A percentile compares a stretch with the other conserved stretches of the same genome.
Conservation (phyloP, 495 filamentous ascomycete genomes). For the Melanomma pulvis-pyrius region DNA sequence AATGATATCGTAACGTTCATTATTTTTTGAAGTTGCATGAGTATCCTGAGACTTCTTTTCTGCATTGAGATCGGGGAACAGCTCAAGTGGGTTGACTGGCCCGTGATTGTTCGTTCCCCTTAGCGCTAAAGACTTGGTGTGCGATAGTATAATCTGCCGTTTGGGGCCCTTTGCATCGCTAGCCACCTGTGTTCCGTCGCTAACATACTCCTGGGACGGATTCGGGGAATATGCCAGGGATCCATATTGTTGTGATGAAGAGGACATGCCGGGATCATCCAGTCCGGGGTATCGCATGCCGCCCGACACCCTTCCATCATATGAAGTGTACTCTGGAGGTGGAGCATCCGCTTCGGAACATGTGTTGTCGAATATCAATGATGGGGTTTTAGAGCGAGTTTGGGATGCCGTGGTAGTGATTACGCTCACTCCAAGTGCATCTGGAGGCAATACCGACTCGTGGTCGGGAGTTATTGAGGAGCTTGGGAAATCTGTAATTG, state of each 20-base stretch:
- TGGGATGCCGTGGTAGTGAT: neutral
- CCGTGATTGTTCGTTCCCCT: slow-evolving; percentile 9
- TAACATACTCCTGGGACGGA: neutral
- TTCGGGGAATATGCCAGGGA: neutral
- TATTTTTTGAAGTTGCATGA: neutral
- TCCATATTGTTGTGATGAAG: neutral
- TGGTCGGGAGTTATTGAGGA: neutral
- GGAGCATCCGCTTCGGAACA: neutral
- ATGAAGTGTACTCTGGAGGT: neutral
- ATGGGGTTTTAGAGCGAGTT: neutral
- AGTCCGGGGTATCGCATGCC: neutral
- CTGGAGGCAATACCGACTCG: neutral
- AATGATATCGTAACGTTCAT: no score
- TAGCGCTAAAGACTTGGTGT: neutral
- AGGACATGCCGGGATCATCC: neutral
- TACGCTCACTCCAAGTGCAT: neutral
- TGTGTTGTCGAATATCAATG: neutral
- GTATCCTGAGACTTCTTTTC: no score
- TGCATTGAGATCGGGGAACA: neutral
- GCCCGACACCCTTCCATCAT: neutral
- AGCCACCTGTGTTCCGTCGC: neutral
- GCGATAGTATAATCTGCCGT: neutral
- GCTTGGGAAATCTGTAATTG: neutral
- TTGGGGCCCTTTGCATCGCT: neutral
- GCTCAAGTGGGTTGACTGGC: slow-evolving; percentile 13